Percentiles rank a stretch among this genome's conserved stretches.
These are phyloP conservation scores for Collariella sp. DNA, from an alignment of 495 filamentous ascomycete genomes.

Conservation along the genomic window DNA sequence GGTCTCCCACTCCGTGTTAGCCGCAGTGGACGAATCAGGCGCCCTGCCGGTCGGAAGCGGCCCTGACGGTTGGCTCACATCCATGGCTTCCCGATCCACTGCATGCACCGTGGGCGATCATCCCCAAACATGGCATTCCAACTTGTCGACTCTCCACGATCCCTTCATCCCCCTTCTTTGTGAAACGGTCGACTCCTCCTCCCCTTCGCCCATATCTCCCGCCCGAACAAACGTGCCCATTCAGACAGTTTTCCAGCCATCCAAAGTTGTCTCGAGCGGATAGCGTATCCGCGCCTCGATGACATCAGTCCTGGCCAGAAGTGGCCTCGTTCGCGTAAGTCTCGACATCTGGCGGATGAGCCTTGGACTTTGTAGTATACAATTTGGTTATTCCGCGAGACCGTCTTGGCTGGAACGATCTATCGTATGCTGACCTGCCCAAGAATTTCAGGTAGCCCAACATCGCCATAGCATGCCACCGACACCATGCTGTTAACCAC, in stretches of 20 bases:
- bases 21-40: slow-evolving; percentile 4
- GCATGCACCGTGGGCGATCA: slow-evolving; percentile 2
- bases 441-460: slow-evolving; percentile 5
- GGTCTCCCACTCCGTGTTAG: slow-evolving; percentile 8
- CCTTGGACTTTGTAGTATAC: too few relatives aligned
- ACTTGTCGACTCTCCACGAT: slow-evolving; percentile 1
- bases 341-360: slow-evolving; percentile 1
- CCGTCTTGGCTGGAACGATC: too few relatives aligned
- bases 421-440: background rate
- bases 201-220: too few relatives aligned
- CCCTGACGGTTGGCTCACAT: background rate
- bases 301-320: slow-evolving; percentile 7
- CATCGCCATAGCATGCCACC: slow-evolving; percentile 11
- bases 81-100: background rate
- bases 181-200: background rate
- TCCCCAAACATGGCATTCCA: background rate
- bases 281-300: slow-evolving; percentile 1
- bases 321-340: slow-evolving; percentile 18
- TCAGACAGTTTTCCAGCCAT: background rate
- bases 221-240: background rate
- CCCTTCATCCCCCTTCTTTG: background rate
- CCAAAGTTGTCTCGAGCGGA: background rate
- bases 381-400: too few relatives aligned
- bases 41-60: background rate
- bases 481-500: slow-evolving; percentile 30